These are phyloP conservation scores for Yamadazyma triangularis DNA, from an alignment of 1,139 yeast species.

Conservation along the genomic window DNA sequence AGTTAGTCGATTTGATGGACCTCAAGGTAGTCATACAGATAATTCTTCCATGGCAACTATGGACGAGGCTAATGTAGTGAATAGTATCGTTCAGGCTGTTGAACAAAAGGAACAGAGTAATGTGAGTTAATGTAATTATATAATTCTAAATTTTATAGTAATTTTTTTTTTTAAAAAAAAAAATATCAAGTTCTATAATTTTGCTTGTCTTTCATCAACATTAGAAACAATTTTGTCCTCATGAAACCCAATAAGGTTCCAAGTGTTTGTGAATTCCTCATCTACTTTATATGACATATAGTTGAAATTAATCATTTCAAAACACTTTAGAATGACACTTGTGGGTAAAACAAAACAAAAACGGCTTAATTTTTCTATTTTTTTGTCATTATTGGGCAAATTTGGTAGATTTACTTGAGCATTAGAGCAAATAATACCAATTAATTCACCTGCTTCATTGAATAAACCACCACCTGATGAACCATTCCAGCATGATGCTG, in stretches of 20 bases:
- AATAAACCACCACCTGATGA: constrained; percentile 70
- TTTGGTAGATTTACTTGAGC: constrained; percentile 32
- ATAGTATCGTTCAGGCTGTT: constrained; percentile 16
- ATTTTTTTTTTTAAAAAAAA: too few relatives aligned
- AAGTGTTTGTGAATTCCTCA: constrained; percentile 16
- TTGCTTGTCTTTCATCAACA: background rate
- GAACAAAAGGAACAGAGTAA: constrained; percentile 12
- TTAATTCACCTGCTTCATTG: constrained; percentile 22
- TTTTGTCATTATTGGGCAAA: constrained; percentile 7
- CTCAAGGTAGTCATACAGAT: constrained; percentile 3
- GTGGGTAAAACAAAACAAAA: constrained; percentile 29
- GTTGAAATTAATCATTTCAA: constrained; percentile 1
- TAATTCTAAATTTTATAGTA: too few relatives aligned
- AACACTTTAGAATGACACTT: constrained; percentile 20
- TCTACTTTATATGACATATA: constrained; percentile 11
- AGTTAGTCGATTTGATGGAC: constrained; percentile 31
- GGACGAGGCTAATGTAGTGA: constrained; percentile 16
- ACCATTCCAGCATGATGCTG: constrained; percentile 74
- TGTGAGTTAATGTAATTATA: too few relatives aligned
- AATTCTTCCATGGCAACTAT: constrained; percentile 12
- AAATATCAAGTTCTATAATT: too few relatives aligned
- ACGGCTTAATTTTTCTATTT: constrained; percentile 23
- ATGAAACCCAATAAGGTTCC: constrained; percentile 23
- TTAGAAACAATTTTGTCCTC: constrained; percentile 10
- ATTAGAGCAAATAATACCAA: constrained; percentile 64